phyloP scores from a whole-genome alignment of 192 early-diverging fungal species.

The Kappamyces sp. region DNA sequence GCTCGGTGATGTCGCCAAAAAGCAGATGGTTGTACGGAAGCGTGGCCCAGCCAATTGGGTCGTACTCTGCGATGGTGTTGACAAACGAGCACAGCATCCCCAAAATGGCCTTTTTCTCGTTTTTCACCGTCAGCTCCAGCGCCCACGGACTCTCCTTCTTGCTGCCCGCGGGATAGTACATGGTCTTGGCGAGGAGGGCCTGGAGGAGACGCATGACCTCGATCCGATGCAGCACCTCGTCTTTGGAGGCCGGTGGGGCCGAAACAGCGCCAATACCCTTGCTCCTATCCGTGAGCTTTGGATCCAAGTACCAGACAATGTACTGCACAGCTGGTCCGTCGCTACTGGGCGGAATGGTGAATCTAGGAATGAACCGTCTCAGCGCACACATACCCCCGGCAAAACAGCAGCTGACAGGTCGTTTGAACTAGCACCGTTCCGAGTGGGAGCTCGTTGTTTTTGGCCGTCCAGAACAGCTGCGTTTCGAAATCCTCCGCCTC shows the following conservation, averaged over 20 bases:
- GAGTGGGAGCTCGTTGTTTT: constrained; percentile 3
- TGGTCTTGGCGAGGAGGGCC: constrained; percentile 69
- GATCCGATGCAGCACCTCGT: constrained; percentile 65
- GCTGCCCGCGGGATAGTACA: constrained; percentile 63
- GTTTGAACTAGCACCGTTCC: constrained; percentile 14
- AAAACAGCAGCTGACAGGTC: constrained; percentile 35
- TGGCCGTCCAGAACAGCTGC: constrained; percentile 54
- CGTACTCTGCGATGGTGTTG: constrained; percentile 77
- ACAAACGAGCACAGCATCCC: constrained; percentile 79
- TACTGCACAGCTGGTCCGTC: constrained; percentile 28
- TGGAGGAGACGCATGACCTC: constrained; percentile 75
- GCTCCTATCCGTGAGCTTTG: constrained; percentile 3
- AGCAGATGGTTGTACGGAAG: constrained; percentile 80
- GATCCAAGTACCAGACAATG: constrained; percentile 36
- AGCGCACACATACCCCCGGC: constrained; percentile 17
- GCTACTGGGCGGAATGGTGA: constrained; percentile 30
- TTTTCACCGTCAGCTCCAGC: constrained; percentile 39
- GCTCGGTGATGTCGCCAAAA: constrained; percentile 65
- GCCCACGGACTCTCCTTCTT: constrained; percentile 56
- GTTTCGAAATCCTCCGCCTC: constrained; percentile 50
- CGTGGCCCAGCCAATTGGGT: constrained; percentile 78
- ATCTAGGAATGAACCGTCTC: constrained; percentile 19
- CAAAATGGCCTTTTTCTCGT: constrained; percentile 66
- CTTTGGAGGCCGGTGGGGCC: constrained; percentile 36
- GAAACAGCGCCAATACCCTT: constrained; percentile 36